phyloP scores from a whole-genome alignment of 768 basidiomycete species.

The Leccinum subgranulosum region DNA sequence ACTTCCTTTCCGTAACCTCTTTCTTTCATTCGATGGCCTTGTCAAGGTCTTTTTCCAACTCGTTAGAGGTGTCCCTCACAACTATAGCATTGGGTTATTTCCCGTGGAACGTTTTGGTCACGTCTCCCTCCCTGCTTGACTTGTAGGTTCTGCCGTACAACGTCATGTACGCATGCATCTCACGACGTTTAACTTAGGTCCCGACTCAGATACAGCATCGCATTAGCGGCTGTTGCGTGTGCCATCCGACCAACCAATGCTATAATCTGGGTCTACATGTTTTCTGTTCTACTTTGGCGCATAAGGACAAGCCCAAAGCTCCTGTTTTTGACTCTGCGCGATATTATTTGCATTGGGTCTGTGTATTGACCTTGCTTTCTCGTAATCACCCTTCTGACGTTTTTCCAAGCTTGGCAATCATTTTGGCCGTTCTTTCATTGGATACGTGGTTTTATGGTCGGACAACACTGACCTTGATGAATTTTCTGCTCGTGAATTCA shows the following conservation, averaged over 20 bases:
- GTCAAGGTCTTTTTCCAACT: slow-evolving; percentile 89
- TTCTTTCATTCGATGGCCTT: slow-evolving; percentile 85
- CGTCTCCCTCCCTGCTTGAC: slow-evolving; percentile 21
- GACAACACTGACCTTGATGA: slow-evolving; percentile 70
- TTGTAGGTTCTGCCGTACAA: slow-evolving; percentile 10
- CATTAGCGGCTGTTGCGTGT: slow-evolving; percentile 74
- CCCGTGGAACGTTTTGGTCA: slow-evolving; percentile 57
- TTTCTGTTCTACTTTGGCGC: slow-evolving; percentile 54
- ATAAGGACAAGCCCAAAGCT: slow-evolving; percentile 36
- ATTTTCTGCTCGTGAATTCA: slow-evolving; percentile 81
- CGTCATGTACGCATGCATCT: slow-evolving; percentile 18
- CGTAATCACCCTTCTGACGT: slow-evolving; percentile 7
- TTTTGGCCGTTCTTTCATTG: slow-evolving; percentile 37
- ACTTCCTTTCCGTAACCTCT: slow-evolving; percentile 77
- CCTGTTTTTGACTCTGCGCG: slow-evolving; percentile 34
- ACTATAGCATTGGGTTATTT: slow-evolving; percentile 74
- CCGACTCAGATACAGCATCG: slow-evolving; percentile 35
- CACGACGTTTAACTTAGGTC: slow-evolving; percentile 34
- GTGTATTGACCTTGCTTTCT: slow-evolving; percentile 14
- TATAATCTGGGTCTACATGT: slow-evolving; percentile 79
- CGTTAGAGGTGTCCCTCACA: slow-evolving; percentile 84
- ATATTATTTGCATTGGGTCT: slow-evolving; percentile 46
- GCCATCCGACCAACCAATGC: slow-evolving; percentile 86
- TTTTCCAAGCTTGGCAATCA: slow-evolving; percentile 17
- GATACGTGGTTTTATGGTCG: slow-evolving; percentile 73